Conservation (phyloP, 2,329 filamentous ascomycete genomes). For the Aspergillus sp. region DNA sequence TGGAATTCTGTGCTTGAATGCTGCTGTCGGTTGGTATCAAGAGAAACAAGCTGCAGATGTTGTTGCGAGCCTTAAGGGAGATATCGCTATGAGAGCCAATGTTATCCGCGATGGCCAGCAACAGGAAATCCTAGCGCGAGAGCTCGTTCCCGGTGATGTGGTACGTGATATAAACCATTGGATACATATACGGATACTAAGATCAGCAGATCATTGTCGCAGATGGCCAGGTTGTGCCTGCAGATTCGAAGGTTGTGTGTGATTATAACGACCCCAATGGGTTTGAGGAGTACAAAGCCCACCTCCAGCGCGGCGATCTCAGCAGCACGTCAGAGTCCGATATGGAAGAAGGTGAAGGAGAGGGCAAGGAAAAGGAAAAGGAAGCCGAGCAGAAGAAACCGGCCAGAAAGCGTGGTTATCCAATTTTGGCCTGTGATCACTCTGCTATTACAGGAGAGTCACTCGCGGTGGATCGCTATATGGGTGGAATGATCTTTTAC, state of each 20-base stretch:
- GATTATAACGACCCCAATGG: conserved; percentile 67
- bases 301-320: conserved; percentile 62
- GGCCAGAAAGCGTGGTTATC: conserved; percentile 54
- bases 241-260: conserved; percentile 70
- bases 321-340: conserved; percentile 52
- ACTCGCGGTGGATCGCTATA: conserved; percentile 65
- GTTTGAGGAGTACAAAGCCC: conserved; percentile 64
- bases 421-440: conserved; percentile 71
- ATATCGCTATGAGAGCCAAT: conserved; percentile 71
- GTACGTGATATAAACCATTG: conserved; percentile 46
- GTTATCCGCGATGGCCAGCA: conserved; percentile 67
- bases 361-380: conserved; percentile 28
- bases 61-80: conserved; percentile 72
- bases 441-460: conserved; percentile 80
- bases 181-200: conserved; percentile 16
- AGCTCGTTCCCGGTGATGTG: conserved; percentile 75
- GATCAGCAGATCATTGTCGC: conserved; percentile 61
- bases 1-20: conserved; percentile 72
- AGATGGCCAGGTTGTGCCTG: conserved; percentile 70
- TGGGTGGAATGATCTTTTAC: conserved; percentile 74
- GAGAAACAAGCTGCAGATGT: conserved; percentile 79
- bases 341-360: conserved; percentile 51
- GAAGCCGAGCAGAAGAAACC: conserved; percentile 16
- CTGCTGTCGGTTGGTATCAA: conserved; percentile 76
- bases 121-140: conserved; percentile 66